Evolutionary conservation across 495 filamentous ascomycete species (phyloP).

Genomic region (Neurospora terricola): DNA sequence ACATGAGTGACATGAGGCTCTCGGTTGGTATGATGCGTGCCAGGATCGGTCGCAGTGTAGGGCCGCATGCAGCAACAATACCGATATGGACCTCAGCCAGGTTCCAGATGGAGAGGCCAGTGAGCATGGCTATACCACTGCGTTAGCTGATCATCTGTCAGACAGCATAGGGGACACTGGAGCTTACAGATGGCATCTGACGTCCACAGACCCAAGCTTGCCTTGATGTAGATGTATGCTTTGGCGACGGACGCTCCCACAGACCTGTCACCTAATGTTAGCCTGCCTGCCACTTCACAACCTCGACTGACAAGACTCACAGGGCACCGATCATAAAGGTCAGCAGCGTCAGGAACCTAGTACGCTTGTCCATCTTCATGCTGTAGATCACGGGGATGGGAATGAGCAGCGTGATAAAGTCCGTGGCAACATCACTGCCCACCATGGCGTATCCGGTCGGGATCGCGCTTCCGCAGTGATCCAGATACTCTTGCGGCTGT

Average conservation of each 20-base stretch:
- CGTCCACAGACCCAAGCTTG: not conserved
- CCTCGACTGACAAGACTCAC: slow-evolving; percentile 4
- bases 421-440: slow-evolving; percentile 8
- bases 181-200: slow-evolving; percentile 12
- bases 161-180: not conserved
- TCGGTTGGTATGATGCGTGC: slow-evolving; percentile 2
- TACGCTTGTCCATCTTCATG: slow-evolving; percentile 5
- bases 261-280: slow-evolving; percentile 1
- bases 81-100: slow-evolving; percentile 13
- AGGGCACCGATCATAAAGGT: slow-evolving; percentile 11
- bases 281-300: not conserved
- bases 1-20: slow-evolving; percentile 6
- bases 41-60: slow-evolving; percentile 6
- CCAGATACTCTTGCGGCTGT: slow-evolving; percentile 1
- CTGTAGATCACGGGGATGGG: slow-evolving; percentile 9
- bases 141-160: not conserved
- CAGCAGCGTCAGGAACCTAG: slow-evolving; percentile 5
- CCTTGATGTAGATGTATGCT: slow-evolving; percentile 9
- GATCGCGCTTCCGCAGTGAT: slow-evolving; percentile 2
- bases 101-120: slow-evolving; percentile 12
- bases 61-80: slow-evolving; percentile 14
- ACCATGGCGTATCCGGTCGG: slow-evolving; percentile 10
- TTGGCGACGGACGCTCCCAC: slow-evolving; percentile 13
- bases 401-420: slow-evolving; percentile 11
- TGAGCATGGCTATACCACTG: not conserved